Percentiles rank a stretch among this genome's conserved stretches.
These are phyloP conservation scores for Coniochaeta sp. DNA, from an alignment of 2,329 filamentous ascomycete species.

Conservation along the genomic window DNA sequence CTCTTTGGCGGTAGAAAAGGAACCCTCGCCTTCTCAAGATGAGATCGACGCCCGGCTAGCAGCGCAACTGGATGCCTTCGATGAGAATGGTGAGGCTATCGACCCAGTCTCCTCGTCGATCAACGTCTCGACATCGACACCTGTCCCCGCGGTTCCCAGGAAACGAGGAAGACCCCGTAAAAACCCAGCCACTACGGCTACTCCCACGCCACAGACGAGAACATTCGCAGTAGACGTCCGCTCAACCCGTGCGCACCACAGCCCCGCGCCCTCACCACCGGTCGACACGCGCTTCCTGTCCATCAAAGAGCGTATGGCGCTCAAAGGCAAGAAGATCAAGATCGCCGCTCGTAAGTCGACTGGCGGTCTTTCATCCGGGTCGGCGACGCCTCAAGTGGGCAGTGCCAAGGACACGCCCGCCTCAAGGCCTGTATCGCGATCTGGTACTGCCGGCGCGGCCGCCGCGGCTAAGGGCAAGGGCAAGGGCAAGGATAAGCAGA, in stretches of 20 bases:
- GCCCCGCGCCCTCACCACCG: background rate
- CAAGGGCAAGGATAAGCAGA: background rate
- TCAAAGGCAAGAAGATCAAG: constrained; percentile 45
- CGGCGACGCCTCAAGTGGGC: background rate
- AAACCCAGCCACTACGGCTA: constrained; percentile 4
- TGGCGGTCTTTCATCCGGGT: background rate
- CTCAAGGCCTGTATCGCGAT: background rate
- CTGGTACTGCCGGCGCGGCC: background rate
- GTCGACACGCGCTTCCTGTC: constrained; percentile 35
- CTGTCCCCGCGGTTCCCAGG: constrained; percentile 6
- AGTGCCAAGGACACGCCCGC: background rate
- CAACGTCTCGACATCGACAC: background rate
- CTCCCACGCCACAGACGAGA: background rate
- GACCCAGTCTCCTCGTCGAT: background rate
- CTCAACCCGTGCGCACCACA: constrained; percentile 5
- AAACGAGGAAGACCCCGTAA: constrained; percentile 27
- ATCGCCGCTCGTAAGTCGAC: constrained; percentile 24
- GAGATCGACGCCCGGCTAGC: constrained; percentile 27
- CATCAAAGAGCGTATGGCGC: constrained; percentile 49
- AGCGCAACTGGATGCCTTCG: constrained; percentile 19
- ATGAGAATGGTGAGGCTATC: constrained; percentile 15
- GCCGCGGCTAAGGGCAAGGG: background rate
- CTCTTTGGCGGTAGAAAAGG: background rate
- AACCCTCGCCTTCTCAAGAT: constrained; percentile 5
- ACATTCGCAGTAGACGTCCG: constrained; percentile 6